Evolutionary conservation across 129 eudicot species (phyloP).

Genomic region (Heracleum sosnowskyi): DNA sequence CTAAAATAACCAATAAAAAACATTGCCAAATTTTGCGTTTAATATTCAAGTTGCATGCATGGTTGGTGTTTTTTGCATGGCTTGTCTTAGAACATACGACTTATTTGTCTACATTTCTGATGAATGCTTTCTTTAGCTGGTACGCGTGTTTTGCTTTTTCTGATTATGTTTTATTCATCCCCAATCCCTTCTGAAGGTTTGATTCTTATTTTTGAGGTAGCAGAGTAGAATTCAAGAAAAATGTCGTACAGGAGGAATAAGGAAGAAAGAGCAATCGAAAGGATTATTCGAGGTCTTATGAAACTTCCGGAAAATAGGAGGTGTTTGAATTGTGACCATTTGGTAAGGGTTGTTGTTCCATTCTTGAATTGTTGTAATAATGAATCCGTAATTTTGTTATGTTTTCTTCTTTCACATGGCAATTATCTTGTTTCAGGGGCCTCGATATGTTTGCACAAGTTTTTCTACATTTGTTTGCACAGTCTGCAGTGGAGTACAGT

Average conservation of each 20-base stretch:
- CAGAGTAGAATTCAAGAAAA: slow-evolving; percentile 3
- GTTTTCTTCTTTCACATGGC: neutral
- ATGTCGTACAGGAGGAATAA: slow-evolving; percentile 44
- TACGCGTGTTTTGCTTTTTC: neutral
- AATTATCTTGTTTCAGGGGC: slow-evolving; percentile 34
- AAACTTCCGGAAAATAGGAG: slow-evolving; percentile 73
- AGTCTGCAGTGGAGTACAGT: slow-evolving; percentile 64
- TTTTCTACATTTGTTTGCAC: slow-evolving; percentile 69
- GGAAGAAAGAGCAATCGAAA: slow-evolving; percentile 69
- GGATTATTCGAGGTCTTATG: slow-evolving; percentile 56
- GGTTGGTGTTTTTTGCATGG: neutral
- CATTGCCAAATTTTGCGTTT: neutral
- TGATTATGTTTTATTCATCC: neutral
- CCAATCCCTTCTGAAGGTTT: neutral
- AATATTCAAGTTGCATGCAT: neutral
- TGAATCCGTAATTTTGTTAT: neutral
- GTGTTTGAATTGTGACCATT: slow-evolving; percentile 80
- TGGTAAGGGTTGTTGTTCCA: slow-evolving; percentile 37
- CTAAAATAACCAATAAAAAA: neutral
- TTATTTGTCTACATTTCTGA: neutral
- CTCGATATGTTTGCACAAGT: slow-evolving; percentile 64
- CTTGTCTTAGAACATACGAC: neutral
- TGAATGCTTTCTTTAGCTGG: neutral
- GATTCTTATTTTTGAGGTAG: slow-evolving; percentile 3
- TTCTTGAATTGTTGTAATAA: neutral